Evolutionary conservation across 2,329 filamentous ascomycete genomes (phyloP).

Genomic region (Camillea tinctor): DNA sequence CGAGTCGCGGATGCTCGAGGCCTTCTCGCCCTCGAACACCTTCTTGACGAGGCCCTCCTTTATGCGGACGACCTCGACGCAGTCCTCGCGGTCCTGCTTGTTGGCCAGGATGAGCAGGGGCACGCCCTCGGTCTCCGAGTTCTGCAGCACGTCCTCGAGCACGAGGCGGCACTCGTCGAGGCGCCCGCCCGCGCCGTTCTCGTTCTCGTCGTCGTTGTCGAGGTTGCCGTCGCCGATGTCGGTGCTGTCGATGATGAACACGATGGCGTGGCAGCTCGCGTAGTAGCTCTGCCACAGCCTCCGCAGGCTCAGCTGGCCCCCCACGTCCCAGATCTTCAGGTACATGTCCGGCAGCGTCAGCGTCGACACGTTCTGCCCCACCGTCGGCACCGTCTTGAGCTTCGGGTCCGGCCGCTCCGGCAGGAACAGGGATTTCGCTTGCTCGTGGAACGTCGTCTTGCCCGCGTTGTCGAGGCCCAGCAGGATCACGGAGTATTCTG

Average conservation of each 20-base stretch:
- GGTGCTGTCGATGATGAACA: conserved; percentile 95
- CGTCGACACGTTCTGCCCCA: conserved; percentile 94
- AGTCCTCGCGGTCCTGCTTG: conserved; percentile 97
- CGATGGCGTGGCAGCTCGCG: conserved; percentile 88
- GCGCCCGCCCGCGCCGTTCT: conserved; percentile 59
- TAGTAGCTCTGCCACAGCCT: conserved; percentile 97
- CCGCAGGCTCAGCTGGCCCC: conserved; percentile 85
- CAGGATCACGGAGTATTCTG: conserved; percentile 95
- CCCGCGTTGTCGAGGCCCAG: conserved; percentile 97
- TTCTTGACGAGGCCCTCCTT: conserved; percentile 95
- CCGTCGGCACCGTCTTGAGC: conserved; percentile 88
- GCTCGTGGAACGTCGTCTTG: conserved; percentile 96
- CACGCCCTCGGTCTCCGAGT: conserved; percentile 85
- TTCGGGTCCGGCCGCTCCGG: conserved; percentile 61
- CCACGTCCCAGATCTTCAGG: conserved; percentile 97
- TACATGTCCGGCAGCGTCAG: conserved; percentile 93
- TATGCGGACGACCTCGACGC: conserved; percentile 93
- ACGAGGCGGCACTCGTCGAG: conserved; percentile 87
- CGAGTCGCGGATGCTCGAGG: conserved; percentile 80
- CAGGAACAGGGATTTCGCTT: conserved; percentile 87
- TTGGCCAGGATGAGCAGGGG: conserved; percentile 91
- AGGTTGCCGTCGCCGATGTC: conserved; percentile 85
- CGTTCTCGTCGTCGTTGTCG: conserved; percentile 41
- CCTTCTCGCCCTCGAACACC: conserved; percentile 93
- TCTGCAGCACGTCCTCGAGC: conserved; percentile 83